A percentile compares a stretch with the other conserved stretches of the same genome.
Conservation (phyloP, 768 basidiomycete species). For the Pleurotus giganteus region DNA sequence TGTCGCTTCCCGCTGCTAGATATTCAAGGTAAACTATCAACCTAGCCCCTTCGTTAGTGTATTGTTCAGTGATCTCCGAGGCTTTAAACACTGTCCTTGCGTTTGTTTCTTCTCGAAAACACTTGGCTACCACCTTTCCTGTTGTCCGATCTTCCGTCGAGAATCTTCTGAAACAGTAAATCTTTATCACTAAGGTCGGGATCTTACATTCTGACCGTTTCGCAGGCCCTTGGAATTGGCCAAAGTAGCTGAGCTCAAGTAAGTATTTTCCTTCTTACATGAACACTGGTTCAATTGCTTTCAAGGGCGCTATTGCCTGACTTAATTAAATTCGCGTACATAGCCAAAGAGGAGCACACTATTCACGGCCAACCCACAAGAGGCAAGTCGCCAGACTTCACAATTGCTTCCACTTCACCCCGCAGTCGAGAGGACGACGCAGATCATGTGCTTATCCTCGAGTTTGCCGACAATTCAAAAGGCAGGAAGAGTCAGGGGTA, state of each 20-base stretch:
- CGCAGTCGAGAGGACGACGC: constrained; percentile 25
- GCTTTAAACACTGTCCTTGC: constrained; percentile 88
- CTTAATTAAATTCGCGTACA: constrained; percentile 80
- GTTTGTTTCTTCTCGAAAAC: constrained; percentile 79
- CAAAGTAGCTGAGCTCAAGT: constrained; percentile 86
- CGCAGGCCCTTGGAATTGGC: constrained; percentile 74
- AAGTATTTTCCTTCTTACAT: constrained; percentile 14
- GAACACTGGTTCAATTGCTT: not conserved
- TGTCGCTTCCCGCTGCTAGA: constrained; percentile 9
- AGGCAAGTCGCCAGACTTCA: constrained; percentile 41
- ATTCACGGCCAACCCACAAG: constrained; percentile 42
- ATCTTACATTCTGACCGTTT: constrained; percentile 5
- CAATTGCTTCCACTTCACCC: constrained; percentile 27
- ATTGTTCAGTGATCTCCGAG: constrained; percentile 31
- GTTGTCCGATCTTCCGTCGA: constrained; percentile 79
- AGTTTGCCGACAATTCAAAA: constrained; percentile 35
- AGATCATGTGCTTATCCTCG: constrained; percentile 45
- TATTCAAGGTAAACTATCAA: constrained; percentile 23
- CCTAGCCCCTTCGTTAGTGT: not conserved
- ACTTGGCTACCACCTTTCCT: constrained; percentile 77
- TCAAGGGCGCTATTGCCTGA: constrained; percentile 77
- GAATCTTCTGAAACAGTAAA: constrained; percentile 69
- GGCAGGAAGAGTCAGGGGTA: constrained; percentile 32
- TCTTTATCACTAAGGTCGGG: constrained; percentile 1
- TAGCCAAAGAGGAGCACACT: constrained; percentile 59